These are phyloP conservation scores for Henckelia pumila DNA, from an alignment of 257 asterid species.

Conservation along the genomic window DNA sequence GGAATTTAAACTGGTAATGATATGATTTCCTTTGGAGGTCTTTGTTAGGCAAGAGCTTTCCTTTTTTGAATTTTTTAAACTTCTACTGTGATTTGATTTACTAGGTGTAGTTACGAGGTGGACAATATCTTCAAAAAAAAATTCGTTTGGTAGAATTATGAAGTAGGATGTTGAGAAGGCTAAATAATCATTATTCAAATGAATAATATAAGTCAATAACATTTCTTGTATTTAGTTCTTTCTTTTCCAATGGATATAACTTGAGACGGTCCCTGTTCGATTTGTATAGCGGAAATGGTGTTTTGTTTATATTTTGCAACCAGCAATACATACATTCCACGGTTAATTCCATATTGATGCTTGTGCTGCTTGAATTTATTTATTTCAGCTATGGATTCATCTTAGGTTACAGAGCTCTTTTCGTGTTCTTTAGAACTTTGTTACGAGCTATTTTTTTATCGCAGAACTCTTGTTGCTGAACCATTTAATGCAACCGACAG, in stretches of 20 bases:
- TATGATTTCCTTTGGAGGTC: not conserved
- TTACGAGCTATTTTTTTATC: not conserved
- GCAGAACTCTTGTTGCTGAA: not conserved
- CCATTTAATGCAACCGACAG: conserved; percentile 28
- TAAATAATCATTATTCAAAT: too few relatives aligned
- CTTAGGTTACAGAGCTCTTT: not conserved
- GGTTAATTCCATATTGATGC: not conserved
- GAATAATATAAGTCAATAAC: not conserved
- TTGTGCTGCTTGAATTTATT: not conserved
- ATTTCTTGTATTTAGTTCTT: not conserved
- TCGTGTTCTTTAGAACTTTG: not conserved
- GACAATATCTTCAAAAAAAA: too few relatives aligned
- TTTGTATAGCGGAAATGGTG: not conserved
- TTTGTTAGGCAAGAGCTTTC: too few relatives aligned
- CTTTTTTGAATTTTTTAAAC: too few relatives aligned
- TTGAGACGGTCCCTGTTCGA: not conserved
- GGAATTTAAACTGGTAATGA: not conserved
- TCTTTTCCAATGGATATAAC: not conserved
- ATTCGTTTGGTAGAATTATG: not conserved
- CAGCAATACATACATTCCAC: not conserved
- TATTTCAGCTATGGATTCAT: not conserved
- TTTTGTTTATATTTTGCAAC: not conserved
- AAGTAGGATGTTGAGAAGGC: not conserved
- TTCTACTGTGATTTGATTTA: not conserved
- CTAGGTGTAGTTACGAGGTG: not conserved